Base-by-base conservation (phyloP, 352 stramenopile genomes). In the Pythium graminicola region DNA sequence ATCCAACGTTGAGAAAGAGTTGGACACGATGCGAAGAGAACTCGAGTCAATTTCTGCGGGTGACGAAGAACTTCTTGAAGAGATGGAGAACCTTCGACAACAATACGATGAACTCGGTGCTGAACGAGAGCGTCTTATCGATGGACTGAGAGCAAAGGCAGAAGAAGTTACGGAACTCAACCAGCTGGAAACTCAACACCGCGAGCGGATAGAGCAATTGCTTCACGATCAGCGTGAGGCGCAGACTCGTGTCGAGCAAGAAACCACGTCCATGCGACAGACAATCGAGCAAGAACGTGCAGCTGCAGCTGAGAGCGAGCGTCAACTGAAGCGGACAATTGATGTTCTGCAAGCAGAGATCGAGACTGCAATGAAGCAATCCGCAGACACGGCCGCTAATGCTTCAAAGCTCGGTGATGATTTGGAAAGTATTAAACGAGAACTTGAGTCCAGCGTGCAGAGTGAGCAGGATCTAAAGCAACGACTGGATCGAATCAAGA, bases 31-130 rank as follows among this genome's bases (percentile, higher is more conserved):
- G 17, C 38, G 28, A 13, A 23, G 39, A 10, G 29, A 36, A 4
- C 23, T 62, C 26, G 54, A 62, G 39, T 27, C 38, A 2, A 40
- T 40, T 20, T 50, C 54, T n/a, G 54, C 31, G 9, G 32, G 49
- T 0, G 46, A 55, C 16, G 46, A 60, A 6, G 54, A 62, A 17
- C 39, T 55, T 1, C 31, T 55, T 9, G 54, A 62, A 20, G 54
- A 56, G 27, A 32, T 52, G 11, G 54, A 56, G 2, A 54, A 46
- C n/a, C 13, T 56, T 10, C 20, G 40, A 3, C 17, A 48, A 28
- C 17, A 39, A 14, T 29, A 54, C 23, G 47, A 62, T 23, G 46
- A 52, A 11, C 11, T 52, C n/a, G 28, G 5, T 16, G 31, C 22
- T 1, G 46, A 55, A 32, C 45, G 53, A 2, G 35, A 60, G 1